phyloP scores from a whole-genome alignment of 169 alveolate genomes.

The Condylostoma magnum region DNA sequence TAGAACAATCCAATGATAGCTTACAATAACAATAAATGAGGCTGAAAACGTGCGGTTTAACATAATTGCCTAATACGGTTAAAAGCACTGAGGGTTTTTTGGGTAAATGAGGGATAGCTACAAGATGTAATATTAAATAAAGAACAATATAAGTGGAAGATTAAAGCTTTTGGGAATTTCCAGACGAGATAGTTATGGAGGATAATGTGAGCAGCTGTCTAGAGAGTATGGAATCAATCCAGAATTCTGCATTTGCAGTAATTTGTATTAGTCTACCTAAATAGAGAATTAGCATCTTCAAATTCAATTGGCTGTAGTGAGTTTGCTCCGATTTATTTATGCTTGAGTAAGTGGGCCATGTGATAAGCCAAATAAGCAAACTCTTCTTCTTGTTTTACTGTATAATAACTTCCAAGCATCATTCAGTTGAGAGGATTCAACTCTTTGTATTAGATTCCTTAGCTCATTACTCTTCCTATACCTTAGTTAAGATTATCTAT shows the following conservation, averaged over 20 bases:
- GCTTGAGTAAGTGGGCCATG: constrained; percentile 24
- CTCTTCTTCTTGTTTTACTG: background rate
- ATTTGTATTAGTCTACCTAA: too few species aligned
- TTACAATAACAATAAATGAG: too few species aligned
- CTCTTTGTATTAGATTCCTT: constrained; percentile 19
- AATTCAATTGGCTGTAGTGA: constrained; percentile 29
- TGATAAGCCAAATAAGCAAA: constrained; percentile 17
- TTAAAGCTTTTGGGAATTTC: constrained; percentile 1
- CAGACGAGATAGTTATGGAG: constrained; percentile 22
- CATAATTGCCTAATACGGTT: too few species aligned
- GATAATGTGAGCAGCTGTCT: constrained; percentile 3
- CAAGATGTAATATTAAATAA: too few species aligned
- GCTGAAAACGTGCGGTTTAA: too few species aligned
- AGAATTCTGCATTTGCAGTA: constrained; percentile 19
- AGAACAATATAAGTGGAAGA: background rate
- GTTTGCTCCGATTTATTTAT: constrained; percentile 10
- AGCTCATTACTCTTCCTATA: constrained; percentile 1
- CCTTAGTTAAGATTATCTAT: background rate
- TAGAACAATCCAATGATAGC: too few species aligned
- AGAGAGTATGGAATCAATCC: background rate
- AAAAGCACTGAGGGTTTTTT: too few species aligned
- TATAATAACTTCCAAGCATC: background rate
- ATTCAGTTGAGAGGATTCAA: constrained; percentile 24
- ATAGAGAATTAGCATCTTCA: background rate
- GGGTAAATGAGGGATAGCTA: too few species aligned